Evolutionary conservation across 2,329 filamentous ascomycete genomes (phyloP), one percentile per base, ranked within the genome.

Genomic region (Apiospora hydei): DNA sequence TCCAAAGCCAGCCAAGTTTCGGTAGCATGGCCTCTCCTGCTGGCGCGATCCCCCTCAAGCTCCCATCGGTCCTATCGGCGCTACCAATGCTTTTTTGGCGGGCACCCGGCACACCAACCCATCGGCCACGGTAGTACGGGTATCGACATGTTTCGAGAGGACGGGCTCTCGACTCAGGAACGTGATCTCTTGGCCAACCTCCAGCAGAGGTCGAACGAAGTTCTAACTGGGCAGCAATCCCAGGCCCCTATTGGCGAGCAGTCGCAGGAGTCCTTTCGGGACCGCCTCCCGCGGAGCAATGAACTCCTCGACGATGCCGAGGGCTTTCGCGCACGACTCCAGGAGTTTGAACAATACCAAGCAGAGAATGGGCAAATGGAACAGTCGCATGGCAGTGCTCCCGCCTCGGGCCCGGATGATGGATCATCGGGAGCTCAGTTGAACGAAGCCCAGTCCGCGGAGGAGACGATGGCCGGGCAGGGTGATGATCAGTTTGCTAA

Each of bases 1-100:
- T 99, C 72, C 96, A 99, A 80, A 98, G 95, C 80, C 96, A 99
- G 82, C 96, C 96, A 30, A 98, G 96, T 83, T 98, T 96, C 80
- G 94, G 96, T 24, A 98, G 93, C 83, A 97, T 99, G 76, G 91
- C 94, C 3, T 97, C 95, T n/a, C 95, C 95, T 1, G 90, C 95
- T 1, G 90, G 92, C 72, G 91, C 90, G 14, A 90, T 86, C 83
- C 80, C 21, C 82, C 84, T 53, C 86, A 90, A 85, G 79, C 89
- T 79, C 83, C 87, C 6, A 84, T 89, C 13, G 89, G 88, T 1
- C 86, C 88, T 18, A 87, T 91, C 69, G 88, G 89, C 72, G 86
- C 88, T n/a, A 85, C 88, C 7, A 85, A 89, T 47, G 90, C 90
- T 49, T 95, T 95, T 94, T 94, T 76, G 94, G 97, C 77, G 78